Conservation (phyloP, 2,329 filamentous ascomycete species). For the Penicillium polonicum region DNA sequence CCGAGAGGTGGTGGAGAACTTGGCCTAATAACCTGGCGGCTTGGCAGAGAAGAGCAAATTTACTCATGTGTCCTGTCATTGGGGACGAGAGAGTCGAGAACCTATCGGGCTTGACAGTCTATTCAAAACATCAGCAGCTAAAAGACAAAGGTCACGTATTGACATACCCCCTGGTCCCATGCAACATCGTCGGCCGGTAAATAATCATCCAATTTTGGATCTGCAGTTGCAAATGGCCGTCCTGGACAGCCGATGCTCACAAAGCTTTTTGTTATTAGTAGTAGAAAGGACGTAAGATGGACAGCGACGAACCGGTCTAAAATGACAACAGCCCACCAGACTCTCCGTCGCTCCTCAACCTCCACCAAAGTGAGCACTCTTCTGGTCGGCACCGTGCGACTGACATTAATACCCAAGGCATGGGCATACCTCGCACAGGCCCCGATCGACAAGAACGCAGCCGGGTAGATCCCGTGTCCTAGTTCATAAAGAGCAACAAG, state of each 20-base stretch:
- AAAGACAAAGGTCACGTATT: background rate
- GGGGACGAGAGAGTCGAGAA: slow-evolving; percentile 20
- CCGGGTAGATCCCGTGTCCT: slow-evolving; percentile 9
- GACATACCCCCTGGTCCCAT: background rate
- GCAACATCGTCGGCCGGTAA: slow-evolving; percentile 11
- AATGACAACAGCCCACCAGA: slow-evolving; percentile 31
- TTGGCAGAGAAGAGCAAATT: slow-evolving; percentile 19
- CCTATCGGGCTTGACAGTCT: slow-evolving; percentile 10
- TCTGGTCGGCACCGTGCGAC: background rate
- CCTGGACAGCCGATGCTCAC: slow-evolving; percentile 20
- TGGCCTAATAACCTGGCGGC: slow-evolving; percentile 16
- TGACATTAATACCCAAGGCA: background rate
- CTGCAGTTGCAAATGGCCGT: slow-evolving; percentile 18
- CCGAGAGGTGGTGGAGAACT: slow-evolving; percentile 10
- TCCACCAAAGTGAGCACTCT: slow-evolving; percentile 20
- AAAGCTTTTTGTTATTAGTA: slow-evolving; percentile 9
- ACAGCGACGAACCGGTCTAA: slow-evolving; percentile 15
- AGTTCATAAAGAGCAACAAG: background rate
- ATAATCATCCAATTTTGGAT: slow-evolving; percentile 21
- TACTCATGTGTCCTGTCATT: slow-evolving; percentile 26
- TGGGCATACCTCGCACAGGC: slow-evolving; percentile 4
- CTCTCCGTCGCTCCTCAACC: slow-evolving; percentile 25
- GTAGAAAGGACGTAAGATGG: background rate
- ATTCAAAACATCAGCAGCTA: background rate
- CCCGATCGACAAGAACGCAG: slow-evolving; percentile 3